Base-by-base conservation (phyloP, 148 eudicot species). In the Hydrangea macrophylla region DNA sequence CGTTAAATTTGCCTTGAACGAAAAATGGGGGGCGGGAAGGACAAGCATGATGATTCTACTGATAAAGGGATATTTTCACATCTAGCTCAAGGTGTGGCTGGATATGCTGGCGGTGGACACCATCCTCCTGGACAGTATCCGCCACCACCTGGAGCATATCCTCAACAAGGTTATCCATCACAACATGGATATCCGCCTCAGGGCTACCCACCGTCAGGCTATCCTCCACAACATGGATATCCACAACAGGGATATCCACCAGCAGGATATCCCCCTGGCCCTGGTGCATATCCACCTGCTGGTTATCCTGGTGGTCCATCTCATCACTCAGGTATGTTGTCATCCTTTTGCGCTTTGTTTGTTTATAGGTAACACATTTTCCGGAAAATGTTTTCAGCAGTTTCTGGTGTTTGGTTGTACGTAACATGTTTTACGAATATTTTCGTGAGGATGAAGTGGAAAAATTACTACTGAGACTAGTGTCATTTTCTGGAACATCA, bases 1-100 rank as follows among this genome's bases (percentile, higher is more conserved):
- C 33, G 37, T 59, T 72, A 70, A 36, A 66, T 31, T 15, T 56
- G 30, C 44, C 33, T 62, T 70, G 63, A 78, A 67, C 31, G 58
- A 79, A 65, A 61, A 59, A 88, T 88, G 97, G 95, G 91, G 55
- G 92, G 92, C 55, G 92, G 92, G 64, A 81, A 83, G 60, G 90
- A 91, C 80, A 72, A 75, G 23, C 83, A 82, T 10, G 82, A 74
- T n/a, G 85, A 79, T 22, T 73, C 80, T 56, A 80, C 80, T 58
- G 88, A 86, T 65, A 84, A 68, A 77, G 97, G 97, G 58, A 73
- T 84, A 20, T 79, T 86, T 55, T 79, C 88, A 48, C 77, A 79
- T 27, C 74, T 77, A 17, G 76, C 80, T 77, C 82, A 78, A 11
- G 48, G 48, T 12, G 57, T 17, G 82, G 78, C 9, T 80, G 84